phyloP scores from a whole-genome alignment of 441 rosid species.

The Syzygium malaccense region DNA sequence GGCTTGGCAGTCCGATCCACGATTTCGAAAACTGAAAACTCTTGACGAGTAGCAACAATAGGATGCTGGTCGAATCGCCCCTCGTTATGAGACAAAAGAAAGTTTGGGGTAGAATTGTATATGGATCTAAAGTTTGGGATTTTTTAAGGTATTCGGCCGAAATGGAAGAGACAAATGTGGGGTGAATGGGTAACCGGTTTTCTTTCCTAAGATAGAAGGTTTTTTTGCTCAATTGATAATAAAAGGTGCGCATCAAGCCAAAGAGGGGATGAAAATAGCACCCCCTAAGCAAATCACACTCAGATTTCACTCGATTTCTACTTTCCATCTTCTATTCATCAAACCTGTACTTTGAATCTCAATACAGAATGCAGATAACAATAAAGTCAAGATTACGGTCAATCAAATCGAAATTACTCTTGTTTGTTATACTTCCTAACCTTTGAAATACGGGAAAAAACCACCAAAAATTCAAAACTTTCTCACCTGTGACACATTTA shows the following conservation, averaged over 20 bases:
- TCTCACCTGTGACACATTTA: too few species aligned
- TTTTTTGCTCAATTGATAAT: background rate
- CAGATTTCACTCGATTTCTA: background rate
- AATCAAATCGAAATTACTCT: background rate
- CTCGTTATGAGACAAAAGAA: too few species aligned
- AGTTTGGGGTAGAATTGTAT: too few species aligned
- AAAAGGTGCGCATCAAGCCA: background rate
- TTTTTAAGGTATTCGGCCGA: too few species aligned
- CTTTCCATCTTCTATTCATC: background rate
- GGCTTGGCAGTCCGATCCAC: too few species aligned
- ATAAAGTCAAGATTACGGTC: background rate
- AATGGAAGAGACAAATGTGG: background rate
- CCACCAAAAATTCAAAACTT: too few species aligned
- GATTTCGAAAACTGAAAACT: too few species aligned
- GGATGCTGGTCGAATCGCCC: too few species aligned
- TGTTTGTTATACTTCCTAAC: background rate
- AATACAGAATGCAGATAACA: rapidly evolving
- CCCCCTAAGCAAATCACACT: background rate
- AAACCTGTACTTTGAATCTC: background rate
- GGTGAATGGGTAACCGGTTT: background rate
- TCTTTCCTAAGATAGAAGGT: background rate
- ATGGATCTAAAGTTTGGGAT: too few species aligned
- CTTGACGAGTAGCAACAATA: too few species aligned
- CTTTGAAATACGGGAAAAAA: too few species aligned
- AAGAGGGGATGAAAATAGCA: background rate